phyloP scores from a whole-genome alignment of 768 basidiomycete species.

The Trametes gibbosa region DNA sequence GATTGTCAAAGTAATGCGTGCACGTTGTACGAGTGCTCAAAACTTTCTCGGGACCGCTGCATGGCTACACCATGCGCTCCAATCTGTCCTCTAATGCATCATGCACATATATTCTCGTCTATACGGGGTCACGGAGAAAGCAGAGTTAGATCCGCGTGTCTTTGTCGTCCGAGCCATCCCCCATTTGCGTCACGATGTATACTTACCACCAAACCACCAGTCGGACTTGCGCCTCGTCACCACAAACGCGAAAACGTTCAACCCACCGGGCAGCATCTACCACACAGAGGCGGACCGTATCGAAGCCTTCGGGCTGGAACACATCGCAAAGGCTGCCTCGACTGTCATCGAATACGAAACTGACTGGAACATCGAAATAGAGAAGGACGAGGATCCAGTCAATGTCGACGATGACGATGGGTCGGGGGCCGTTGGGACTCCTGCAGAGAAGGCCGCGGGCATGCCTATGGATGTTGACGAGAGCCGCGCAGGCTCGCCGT shows the following conservation, averaged over 20 bases:
- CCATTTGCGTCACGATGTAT: too few species aligned
- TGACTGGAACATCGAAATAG: conserved; percentile 81
- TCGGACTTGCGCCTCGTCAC: conserved; percentile 71
- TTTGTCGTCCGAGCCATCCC: too few species aligned
- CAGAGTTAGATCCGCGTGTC: too few species aligned
- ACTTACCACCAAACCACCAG: conserved; percentile 33
- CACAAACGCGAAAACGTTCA: conserved; percentile 72
- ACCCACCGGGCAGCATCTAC: conserved; percentile 72
- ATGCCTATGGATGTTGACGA: conserved; percentile 43
- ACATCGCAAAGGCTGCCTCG: conserved; percentile 65
- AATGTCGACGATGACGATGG: conserved; percentile 45
- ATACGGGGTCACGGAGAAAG: too few species aligned
- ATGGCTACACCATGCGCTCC: too few species aligned
- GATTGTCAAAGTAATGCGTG: too few species aligned
- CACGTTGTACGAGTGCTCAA: too few species aligned
- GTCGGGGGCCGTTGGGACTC: conserved; percentile 15
- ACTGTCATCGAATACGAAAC: conserved; percentile 81
- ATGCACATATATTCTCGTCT: too few species aligned
- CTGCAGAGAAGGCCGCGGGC: conserved; percentile 18
- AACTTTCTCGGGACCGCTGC: too few species aligned
- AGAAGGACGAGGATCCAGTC: conserved; percentile 38
- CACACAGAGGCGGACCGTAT: conserved; percentile 70
- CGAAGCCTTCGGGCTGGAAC: conserved; percentile 68
- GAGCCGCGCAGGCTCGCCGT: conserved; percentile 28
- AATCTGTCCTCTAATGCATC: too few species aligned